Conservation (phyloP, 2,329 filamentous ascomycete genomes). For the Colletotrichum somersetense region DNA sequence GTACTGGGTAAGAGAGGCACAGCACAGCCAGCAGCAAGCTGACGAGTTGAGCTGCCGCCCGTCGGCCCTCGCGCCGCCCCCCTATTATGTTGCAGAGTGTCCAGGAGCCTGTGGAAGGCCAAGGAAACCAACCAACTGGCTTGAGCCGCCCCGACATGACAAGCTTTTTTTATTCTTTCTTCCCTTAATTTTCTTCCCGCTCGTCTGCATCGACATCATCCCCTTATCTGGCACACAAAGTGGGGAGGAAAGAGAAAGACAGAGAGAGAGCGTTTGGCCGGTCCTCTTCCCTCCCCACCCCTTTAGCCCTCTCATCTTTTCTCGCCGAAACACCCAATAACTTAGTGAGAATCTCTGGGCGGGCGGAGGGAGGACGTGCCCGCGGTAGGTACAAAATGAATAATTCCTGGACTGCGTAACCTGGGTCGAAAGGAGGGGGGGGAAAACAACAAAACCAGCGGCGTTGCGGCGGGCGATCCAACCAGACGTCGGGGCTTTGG, state of each 20-base stretch:
- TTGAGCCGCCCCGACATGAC: neutral
- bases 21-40: neutral
- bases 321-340: slow-evolving; percentile 32
- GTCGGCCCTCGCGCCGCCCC: neutral
- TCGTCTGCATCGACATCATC: neutral
- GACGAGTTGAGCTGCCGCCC: neutral
- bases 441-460: slow-evolving; percentile 34
- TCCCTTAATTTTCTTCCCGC: neutral
- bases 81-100: neutral
- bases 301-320: slow-evolving; percentile 21
- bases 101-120: neutral
- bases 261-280: no score
- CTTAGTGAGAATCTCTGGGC: slow-evolving; percentile 11
- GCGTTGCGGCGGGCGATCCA: slow-evolving; percentile 24
- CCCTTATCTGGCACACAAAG: slow-evolving; percentile 4
- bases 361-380: slow-evolving; percentile 7
- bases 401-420: neutral
- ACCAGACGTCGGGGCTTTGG: slow-evolving; percentile 31
- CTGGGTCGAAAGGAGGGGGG: slow-evolving; percentile 1
- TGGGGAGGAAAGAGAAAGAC: neutral
- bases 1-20: no score
- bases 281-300: neutral
- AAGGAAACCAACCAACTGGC: neutral
- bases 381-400: neutral
- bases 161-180: neutral